These are phyloP conservation scores for Diaporthe sp. DNA, from an alignment of 2,329 filamentous ascomycete species.

Conservation along the genomic window DNA sequence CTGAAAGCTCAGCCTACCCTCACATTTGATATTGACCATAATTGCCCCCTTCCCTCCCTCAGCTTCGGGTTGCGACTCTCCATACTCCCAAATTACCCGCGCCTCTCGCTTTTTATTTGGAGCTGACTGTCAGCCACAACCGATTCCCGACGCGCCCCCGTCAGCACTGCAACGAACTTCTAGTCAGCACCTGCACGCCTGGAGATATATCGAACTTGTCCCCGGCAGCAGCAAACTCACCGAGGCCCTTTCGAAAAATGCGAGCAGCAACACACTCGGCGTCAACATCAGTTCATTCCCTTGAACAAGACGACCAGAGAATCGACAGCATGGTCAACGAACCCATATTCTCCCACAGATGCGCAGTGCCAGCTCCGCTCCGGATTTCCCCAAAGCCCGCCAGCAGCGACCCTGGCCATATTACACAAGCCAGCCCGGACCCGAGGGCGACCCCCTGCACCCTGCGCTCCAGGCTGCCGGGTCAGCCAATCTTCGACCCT, in stretches of 20 bases:
- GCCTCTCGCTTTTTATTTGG: not conserved
- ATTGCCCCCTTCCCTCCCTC: not conserved
- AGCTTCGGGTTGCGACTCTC: not conserved
- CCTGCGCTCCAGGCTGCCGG: slow-evolving; percentile 31
- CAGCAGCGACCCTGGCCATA: not conserved
- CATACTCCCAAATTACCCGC: not conserved
- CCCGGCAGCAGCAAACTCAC: not conserved
- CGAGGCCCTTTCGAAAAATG: not conserved
- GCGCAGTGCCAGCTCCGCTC: slow-evolving; percentile 28
- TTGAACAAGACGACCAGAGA: not conserved
- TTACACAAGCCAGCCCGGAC: not conserved
- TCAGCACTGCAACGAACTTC: not conserved
- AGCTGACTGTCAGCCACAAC: slow-evolving; percentile 18
- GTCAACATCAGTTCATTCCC: not conserved
- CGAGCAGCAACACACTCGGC: not conserved
- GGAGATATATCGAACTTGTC: slow-evolving; percentile 8
- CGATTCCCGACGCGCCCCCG: not conserved
- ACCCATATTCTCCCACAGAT: slow-evolving; percentile 14
- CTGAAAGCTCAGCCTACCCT: slow-evolving; percentile 21
- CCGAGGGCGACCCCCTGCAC: slow-evolving; percentile 11
- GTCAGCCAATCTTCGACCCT: slow-evolving; percentile 30
- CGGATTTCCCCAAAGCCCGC: slow-evolving; percentile 23
- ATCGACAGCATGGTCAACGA: slow-evolving; percentile 8
- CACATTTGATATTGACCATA: not conserved
- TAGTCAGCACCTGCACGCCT: slow-evolving; percentile 1